Evolutionary conservation across 176 grass and related monocot genomes (phyloP).

Genomic region (Bonia amplexicaulis): DNA sequence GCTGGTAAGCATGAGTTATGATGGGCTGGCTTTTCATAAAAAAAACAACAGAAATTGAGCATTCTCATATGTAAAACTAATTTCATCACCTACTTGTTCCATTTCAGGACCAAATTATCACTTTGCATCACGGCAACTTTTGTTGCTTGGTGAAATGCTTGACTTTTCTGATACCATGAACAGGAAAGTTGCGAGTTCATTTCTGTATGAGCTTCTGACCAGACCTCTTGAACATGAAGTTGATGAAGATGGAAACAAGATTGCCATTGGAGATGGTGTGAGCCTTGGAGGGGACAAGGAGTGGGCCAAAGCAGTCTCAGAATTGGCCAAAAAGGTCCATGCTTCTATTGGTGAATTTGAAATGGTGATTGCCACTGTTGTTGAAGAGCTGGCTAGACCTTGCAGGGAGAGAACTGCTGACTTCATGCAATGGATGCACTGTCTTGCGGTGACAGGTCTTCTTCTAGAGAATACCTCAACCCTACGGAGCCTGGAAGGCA

Average conservation of each 20-base stretch:
- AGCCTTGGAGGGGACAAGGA: constrained; percentile 74
- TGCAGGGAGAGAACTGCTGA: constrained; percentile 89
- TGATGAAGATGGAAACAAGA: constrained; percentile 73
- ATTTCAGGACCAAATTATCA: constrained; percentile 77
- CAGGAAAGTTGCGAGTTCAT: constrained; percentile 66
- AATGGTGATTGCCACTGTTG: constrained; percentile 49
- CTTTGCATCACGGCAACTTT: constrained; percentile 67
- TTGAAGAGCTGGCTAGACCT: constrained; percentile 59
- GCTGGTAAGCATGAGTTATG: constrained; percentile 53
- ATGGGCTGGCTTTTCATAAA: neutral
- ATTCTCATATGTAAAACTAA: constrained; percentile 5
- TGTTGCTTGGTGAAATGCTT: constrained; percentile 83
- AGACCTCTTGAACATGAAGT: constrained; percentile 72
- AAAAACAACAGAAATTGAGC: neutral
- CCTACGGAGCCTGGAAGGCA: constrained; percentile 54
- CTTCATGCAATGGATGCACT: constrained; percentile 90
- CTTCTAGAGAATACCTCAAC: constrained; percentile 76
- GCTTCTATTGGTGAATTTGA: constrained; percentile 79
- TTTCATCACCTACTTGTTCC: constrained; percentile 10
- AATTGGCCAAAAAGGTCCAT: constrained; percentile 81
- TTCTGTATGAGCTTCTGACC: constrained; percentile 67
- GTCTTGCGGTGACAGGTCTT: constrained; percentile 68
- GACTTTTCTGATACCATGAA: constrained; percentile 90
- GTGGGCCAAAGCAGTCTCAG: constrained; percentile 78
- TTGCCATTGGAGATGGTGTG: constrained; percentile 80